Evolutionary conservation across 441 rosid species (phyloP).

Genomic region (Capsella rubella): DNA sequence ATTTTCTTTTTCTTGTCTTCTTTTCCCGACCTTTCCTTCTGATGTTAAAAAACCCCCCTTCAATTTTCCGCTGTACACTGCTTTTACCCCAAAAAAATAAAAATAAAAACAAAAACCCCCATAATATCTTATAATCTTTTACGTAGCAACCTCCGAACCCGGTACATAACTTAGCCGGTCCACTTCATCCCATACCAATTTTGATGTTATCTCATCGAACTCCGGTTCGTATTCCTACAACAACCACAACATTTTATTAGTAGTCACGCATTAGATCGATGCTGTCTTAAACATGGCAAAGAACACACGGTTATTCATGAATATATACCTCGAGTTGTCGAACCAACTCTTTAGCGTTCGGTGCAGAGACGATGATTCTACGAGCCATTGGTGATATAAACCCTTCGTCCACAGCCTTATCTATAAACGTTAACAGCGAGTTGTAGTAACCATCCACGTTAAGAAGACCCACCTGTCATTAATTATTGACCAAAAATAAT

Average conservation of each 20-base stretch:
- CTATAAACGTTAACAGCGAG: conserved; percentile 81
- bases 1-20: conserved; percentile 12
- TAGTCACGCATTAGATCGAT: too few species aligned
- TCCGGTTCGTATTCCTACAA: conserved; percentile 79
- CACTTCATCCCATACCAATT: conserved; percentile 86
- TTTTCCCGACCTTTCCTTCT: conserved; percentile 19
- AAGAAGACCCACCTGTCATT: conserved; percentile 86
- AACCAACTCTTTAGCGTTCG: conserved; percentile 72
- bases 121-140: conserved; percentile 23
- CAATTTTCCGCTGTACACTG: conserved; percentile 43
- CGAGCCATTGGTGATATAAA: conserved; percentile 84
- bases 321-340: conserved; percentile 65
- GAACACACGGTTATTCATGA: too few species aligned
- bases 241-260: background rate
- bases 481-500: conserved; percentile 9
- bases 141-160: conserved; percentile 69
- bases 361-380: conserved; percentile 86
- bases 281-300: too few species aligned
- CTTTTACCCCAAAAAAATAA: conserved; percentile 24
- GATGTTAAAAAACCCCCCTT: conserved; percentile 29
- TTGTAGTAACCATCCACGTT: conserved; percentile 96
- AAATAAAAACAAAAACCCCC: conserved; percentile 9
- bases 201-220: conserved; percentile 75
- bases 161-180: conserved; percentile 66
- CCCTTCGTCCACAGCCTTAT: conserved; percentile 96